Base-by-base conservation (phyloP, 257 asterid species). In the Scutellaria galericulata region DNA sequence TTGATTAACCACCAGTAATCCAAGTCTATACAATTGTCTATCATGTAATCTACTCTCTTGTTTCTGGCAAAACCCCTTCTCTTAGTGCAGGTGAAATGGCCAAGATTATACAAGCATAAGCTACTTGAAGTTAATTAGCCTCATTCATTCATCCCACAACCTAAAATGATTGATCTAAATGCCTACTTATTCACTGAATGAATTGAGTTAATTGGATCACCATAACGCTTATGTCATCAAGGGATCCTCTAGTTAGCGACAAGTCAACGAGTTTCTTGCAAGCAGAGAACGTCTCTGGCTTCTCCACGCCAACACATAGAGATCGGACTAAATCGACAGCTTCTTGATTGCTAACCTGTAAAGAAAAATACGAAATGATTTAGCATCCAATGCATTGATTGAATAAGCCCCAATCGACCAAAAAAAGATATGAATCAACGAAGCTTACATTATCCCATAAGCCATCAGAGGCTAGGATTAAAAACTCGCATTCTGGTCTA, bases 401-500 rank as follows among this genome's bases (percentile, higher is more conserved):
- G 13, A 66, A 15, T 45, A 24, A 24, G 27, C 27, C 27, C 2
- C 27, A 24, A 24, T 24, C 2, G 27, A 24, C 27, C 27, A 24
- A 24, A 24, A 24, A 24, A 2, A 24, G 27, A 24, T 2, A 24
- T 24, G 27, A 24, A 24, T 24, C 27, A 1, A 24, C 1, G 27
- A 24, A 24, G 27, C 73, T 69, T 65, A 90, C 97, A 82, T 82
- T 83, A 63, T 92, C 97, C 98, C 98, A 92, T 47, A 92, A 80
- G 69, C 98, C 97, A 75, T 92, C 98, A 7, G 98, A 88, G 37
- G 95, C 98, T 63, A 92, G 72, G 84, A 92, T 83, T 72, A 90
- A 69, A 68, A 92, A 92, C 83, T 92, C 98, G 75, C 83, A 80
- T 13, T 88, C 88, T 35, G 87, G 84, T 54, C 24, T 46, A 73